A percentile compares a stretch with the other conserved stretches of the same genome.
Evolutionary conservation across 768 basidiomycete genomes (phyloP).

Genomic region (Suillus hirtellus): DNA sequence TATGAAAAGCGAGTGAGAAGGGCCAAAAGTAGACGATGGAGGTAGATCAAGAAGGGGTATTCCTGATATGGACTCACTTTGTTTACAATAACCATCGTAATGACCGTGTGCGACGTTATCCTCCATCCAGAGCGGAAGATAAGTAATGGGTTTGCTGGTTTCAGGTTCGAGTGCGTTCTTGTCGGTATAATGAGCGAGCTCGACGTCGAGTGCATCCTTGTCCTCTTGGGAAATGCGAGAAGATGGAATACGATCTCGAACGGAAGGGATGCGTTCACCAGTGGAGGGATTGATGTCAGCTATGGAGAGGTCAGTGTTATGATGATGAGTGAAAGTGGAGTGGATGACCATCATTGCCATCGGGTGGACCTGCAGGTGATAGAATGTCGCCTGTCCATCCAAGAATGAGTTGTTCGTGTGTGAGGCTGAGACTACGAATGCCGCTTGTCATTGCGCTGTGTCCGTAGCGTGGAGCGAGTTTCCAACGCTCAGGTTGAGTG

Average conservation of each 20-base stretch:
- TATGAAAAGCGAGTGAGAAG: background rate
- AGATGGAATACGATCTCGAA: constrained; percentile 44
- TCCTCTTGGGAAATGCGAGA: constrained; percentile 60
- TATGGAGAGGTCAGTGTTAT: constrained; percentile 10
- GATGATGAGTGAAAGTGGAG: constrained; percentile 10
- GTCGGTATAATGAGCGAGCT: constrained; percentile 57
- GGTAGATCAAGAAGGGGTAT: constrained; percentile 7
- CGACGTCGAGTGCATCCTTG: constrained; percentile 61
- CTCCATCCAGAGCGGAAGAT: constrained; percentile 90
- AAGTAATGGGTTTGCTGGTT: constrained; percentile 46
- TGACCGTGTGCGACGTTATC: constrained; percentile 89
- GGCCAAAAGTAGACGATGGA: background rate
- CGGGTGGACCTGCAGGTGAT: constrained; percentile 36
- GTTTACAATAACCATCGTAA: constrained; percentile 98
- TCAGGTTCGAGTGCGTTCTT: constrained; percentile 45
- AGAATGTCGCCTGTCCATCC: constrained; percentile 94
- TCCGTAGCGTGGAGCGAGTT: constrained; percentile 75
- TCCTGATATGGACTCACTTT: constrained; percentile 60
- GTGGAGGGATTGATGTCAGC: constrained; percentile 7
- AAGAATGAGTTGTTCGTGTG: constrained; percentile 88
- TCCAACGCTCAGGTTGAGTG: constrained; percentile 52
- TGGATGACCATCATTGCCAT: constrained; percentile 19
- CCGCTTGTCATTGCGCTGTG: constrained; percentile 96
- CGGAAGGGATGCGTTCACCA: constrained; percentile 14
- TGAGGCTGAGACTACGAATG: constrained; percentile 77